Evolutionary conservation across 805 yeast genomes (phyloP), one percentile per base, ranked within the genome.

Genomic region (Maudiozyma bulderi): DNA sequence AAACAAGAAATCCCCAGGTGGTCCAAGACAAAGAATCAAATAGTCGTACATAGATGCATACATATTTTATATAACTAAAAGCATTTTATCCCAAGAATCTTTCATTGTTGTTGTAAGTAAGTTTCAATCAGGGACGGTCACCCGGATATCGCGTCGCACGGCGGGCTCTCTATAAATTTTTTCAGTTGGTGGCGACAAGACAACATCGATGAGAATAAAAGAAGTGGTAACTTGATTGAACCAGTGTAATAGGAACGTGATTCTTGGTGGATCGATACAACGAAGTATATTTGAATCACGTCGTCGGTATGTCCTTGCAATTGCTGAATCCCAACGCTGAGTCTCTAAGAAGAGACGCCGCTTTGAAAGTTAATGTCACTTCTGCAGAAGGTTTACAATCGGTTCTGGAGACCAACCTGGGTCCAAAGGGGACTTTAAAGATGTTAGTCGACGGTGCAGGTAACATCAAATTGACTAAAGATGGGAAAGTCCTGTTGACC

Each of bases 361-460:
- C 99, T 32, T 75, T 93, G 52, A 89, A 90, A 64, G 99, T 93
- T 41, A 93, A 93, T 69, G 87, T 88, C 46, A 80, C 89, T 14
- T 97, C 99, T 3, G 99, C 99, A 5, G 96, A 88, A 65, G 99
- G 99, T 42, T 75, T 93, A 50, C 99, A 93, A 71, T 85, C 82
- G 59, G 98, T 93, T 40, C 73, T 93, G 52, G 83, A 91, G 52
- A 81, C 95, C 52, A 93, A 93, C 65, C 73, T 93, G 59, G 99
- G 99, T 38, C 99, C 99, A 44, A 88, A 88, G 65, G 99, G 99
- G 49, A 93, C 99, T 13, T 73, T 93, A 60, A 93, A 93, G 72
- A 87, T 93, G 86, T 73, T 91, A 50, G 99, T 93, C 47, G 98
- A 93, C 64, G 99, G 99, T 54, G 83, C 96, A 1, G 99, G 99